These are phyloP conservation scores for Secale cereale DNA, from an alignment of 176 grass and related monocot species.

Conservation along the genomic window DNA sequence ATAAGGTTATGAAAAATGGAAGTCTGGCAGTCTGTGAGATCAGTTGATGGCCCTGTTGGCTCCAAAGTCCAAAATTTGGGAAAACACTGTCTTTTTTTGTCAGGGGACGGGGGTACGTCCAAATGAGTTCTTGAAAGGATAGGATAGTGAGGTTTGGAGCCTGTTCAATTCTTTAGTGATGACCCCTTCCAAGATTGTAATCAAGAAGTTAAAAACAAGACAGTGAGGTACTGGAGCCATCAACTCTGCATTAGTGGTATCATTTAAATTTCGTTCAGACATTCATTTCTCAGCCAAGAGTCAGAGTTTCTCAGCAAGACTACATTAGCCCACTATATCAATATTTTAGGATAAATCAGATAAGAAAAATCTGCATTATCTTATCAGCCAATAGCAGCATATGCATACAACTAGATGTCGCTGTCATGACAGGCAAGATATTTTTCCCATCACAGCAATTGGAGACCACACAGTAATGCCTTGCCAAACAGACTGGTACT, in stretches of 20 bases:
- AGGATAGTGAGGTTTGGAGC: neutral
- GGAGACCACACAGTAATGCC: constrained; percentile 46
- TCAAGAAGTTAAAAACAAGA: neutral
- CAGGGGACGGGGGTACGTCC: neutral
- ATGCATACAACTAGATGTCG: constrained; percentile 18
- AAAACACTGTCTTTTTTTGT: neutral
- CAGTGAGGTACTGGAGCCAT: constrained; percentile 18
- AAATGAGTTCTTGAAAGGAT: constrained; percentile 13
- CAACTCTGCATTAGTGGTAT: neutral
- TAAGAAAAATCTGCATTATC: constrained; percentile 9
- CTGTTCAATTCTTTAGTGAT: neutral
- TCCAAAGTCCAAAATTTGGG: constrained; percentile 12
- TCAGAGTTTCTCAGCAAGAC: neutral
- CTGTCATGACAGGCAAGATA: constrained; percentile 33
- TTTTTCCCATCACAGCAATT: constrained; percentile 19
- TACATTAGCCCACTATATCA: neutral
- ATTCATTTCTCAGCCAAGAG: neutral
- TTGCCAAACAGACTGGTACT: constrained; percentile 27
- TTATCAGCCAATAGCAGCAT: constrained; percentile 25
- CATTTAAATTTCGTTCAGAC: neutral
- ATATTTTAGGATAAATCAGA: neutral
- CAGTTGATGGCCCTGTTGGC: neutral
- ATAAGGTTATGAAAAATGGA: constrained; percentile 13
- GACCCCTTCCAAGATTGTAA: constrained; percentile 10
- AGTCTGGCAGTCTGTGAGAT: neutral